A percentile compares a stretch with the other conserved stretches of the same genome.
phyloP scores from a whole-genome alignment of 1,284 basidiomycete genomes.

The Phellopilus nigrolimitatus region DNA sequence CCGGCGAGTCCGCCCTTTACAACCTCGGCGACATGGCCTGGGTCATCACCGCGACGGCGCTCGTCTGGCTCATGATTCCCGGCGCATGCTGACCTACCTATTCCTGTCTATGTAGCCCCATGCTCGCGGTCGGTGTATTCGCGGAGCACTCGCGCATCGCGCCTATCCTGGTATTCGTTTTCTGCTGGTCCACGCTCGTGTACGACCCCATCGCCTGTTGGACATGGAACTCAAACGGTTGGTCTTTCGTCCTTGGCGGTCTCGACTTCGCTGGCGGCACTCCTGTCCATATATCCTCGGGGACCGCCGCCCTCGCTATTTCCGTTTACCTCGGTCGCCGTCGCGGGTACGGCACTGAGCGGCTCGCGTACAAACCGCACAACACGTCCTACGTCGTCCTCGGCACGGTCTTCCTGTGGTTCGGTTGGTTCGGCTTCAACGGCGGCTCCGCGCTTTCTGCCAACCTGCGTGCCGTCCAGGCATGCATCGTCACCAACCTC shows the following conservation, averaged over 20 bases:
- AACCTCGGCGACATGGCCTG: slow-evolving; percentile 81
- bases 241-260: slow-evolving; percentile 75
- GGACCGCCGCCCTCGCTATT: slow-evolving; percentile 88
- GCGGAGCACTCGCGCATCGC: slow-evolving; percentile 89
- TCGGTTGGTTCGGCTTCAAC: slow-evolving; percentile 94
- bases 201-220: slow-evolving; percentile 93
- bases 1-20: slow-evolving; percentile 43
- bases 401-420: slow-evolving; percentile 94
- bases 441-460: slow-evolving; percentile 67
- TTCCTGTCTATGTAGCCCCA: slow-evolving; percentile 42
- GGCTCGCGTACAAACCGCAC: slow-evolving; percentile 85
- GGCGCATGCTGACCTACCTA: slow-evolving; percentile 34
- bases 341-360: slow-evolving; percentile 89
- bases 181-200: slow-evolving; percentile 89
- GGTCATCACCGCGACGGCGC: slow-evolving; percentile 63
- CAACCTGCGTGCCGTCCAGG: slow-evolving; percentile 85
- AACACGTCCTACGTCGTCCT: slow-evolving; percentile 87
- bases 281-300: slow-evolving; percentile 91
- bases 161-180: slow-evolving; percentile 85
- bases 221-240: slow-evolving; percentile 92
- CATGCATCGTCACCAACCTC: slow-evolving; percentile 91
- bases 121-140: slow-evolving; percentile 86
- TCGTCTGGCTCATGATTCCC: slow-evolving; percentile 92
- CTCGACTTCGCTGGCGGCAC: slow-evolving; percentile 90
- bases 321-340: slow-evolving; percentile 90